Conservation (phyloP, 371 early-diverging fungal genomes). For the Mucor piriformis region DNA sequence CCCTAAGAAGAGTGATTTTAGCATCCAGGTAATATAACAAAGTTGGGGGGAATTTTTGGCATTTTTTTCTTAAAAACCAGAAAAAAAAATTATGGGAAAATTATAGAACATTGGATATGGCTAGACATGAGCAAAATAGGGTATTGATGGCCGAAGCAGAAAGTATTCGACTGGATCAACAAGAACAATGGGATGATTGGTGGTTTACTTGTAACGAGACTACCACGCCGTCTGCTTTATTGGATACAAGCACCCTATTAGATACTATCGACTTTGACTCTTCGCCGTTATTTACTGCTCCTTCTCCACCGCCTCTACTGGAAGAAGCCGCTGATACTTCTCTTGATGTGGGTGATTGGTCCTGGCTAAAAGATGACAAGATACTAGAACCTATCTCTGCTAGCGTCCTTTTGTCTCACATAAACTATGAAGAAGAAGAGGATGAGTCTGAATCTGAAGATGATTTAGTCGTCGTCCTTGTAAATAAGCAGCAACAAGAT, state of each 20-base stretch:
- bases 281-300: constrained; percentile 3
- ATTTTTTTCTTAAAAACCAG: neutral
- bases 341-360: constrained; percentile 1
- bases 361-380: neutral
- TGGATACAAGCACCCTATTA: neutral
- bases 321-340: neutral
- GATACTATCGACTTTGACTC: constrained; percentile 3
- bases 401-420: neutral
- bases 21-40: neutral
- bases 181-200: neutral
- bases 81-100: no score
- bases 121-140: neutral
- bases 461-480: neutral
- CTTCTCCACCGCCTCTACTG: neutral
- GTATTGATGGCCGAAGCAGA: neutral
- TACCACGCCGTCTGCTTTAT: neutral
- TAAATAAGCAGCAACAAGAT: neutral
- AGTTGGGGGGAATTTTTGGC: neutral
- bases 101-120: neutral
- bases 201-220: neutral
- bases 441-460: constrained; percentile 2
- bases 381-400: neutral
- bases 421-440: neutral
- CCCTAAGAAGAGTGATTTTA: neutral
- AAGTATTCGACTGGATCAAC: neutral